Evolutionary conservation across 805 yeast species (phyloP).

Genomic region (Cyberlindnera saturnus): DNA sequence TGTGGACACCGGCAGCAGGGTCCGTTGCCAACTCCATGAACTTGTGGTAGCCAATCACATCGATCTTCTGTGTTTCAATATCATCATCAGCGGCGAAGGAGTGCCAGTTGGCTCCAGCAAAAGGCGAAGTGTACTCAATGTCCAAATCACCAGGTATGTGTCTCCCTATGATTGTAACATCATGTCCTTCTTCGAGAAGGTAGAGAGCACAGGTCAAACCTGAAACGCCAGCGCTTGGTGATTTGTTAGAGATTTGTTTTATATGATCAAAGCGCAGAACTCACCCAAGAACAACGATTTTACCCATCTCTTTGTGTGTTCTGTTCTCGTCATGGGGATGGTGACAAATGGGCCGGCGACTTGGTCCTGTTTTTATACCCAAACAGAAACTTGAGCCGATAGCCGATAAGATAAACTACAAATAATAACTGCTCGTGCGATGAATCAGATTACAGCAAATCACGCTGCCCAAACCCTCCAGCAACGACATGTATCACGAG

Average conservation of each 20-base stretch:
- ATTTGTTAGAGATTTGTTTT: neutral
- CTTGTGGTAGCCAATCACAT: conserved; percentile 41
- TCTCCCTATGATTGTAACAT: conserved; percentile 37
- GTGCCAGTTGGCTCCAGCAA: conserved; percentile 70
- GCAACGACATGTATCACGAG: conserved; percentile 11
- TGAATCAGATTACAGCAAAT: conserved; percentile 9
- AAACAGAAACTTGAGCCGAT: too few species aligned
- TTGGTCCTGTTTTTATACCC: too few species aligned
- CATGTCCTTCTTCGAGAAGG: conserved; percentile 34
- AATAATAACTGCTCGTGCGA: too few species aligned
- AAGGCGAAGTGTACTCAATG: conserved; percentile 54
- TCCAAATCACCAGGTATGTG: conserved; percentile 53
- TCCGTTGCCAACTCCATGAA: conserved; percentile 41
- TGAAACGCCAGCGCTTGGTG: conserved; percentile 40
- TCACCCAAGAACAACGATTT: conserved; percentile 5
- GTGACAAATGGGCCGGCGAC: neutral
- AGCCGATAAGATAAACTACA: too few species aligned
- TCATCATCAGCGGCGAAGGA: conserved; percentile 46
- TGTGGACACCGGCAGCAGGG: conserved; percentile 44
- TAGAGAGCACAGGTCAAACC: conserved; percentile 47
- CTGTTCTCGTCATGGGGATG: neutral
- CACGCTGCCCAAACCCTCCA: conserved; percentile 13
- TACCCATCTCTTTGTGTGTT: conserved; percentile 6
- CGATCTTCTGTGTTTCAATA: conserved; percentile 33
- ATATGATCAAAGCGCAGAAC: neutral